Evolutionary conservation across 2,329 filamentous ascomycete genomes (phyloP).

Genomic region (Tetracladium maxilliforme): DNA sequence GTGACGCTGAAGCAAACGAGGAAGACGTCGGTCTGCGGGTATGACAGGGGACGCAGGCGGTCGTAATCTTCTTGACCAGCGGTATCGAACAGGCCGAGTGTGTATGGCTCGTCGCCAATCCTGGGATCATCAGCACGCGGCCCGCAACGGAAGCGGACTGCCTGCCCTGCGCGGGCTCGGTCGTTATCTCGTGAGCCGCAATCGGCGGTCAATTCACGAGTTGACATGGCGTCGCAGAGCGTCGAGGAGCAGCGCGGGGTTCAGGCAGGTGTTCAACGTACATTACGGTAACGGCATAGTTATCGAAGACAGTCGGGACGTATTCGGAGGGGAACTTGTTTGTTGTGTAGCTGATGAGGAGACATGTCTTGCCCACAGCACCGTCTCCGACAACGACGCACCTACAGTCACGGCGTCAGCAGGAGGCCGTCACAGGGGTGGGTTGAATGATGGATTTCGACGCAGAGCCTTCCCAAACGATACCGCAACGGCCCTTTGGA

Average conservation of each 20-base stretch:
- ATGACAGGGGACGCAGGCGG: conserved; percentile 86
- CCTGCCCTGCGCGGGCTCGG: no score
- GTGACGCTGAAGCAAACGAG: conserved; percentile 98
- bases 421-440: not conserved
- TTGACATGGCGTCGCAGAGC: no score
- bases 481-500: no score
- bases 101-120: conserved; percentile 99
- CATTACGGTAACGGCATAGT: conserved; percentile 99
- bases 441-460: no score
- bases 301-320: conserved; percentile 97
- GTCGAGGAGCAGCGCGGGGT: conserved; percentile 1
- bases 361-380: conserved; percentile 98
- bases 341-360: conserved; percentile 97
- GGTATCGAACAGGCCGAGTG: conserved; percentile 92
- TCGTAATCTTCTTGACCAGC: conserved; percentile 99
- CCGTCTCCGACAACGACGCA: conserved; percentile 98
- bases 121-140: no score
- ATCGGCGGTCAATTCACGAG: no score
- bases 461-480: no score
- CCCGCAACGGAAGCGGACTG: no score
- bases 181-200: no score
- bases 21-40: conserved; percentile 97
- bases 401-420: conserved; percentile 30
- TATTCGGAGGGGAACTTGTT: conserved; percentile 99
- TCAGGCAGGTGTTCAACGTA: conserved; percentile 52